Evolutionary conservation across 495 filamentous ascomycete species (phyloP).

Genomic region (Aspergillus funiculosus): DNA sequence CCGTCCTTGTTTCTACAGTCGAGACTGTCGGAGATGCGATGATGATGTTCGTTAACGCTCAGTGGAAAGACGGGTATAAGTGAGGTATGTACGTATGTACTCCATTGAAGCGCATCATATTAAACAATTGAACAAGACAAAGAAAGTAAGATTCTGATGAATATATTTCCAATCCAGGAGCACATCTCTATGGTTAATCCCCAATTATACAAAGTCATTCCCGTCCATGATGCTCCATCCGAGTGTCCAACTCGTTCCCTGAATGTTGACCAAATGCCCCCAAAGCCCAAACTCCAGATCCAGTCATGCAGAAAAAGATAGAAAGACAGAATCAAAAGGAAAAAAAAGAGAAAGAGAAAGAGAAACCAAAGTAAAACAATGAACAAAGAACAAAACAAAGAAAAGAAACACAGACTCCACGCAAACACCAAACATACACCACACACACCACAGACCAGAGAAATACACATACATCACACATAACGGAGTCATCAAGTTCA

Average conservation of each 20-base stretch:
- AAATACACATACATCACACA: constrained; percentile 36
- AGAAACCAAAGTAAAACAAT: constrained; percentile 18
- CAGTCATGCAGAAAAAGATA: constrained; percentile 2
- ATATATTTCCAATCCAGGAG: too few relatives aligned
- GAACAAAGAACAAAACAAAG: constrained; percentile 21
- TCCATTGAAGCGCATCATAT: too few relatives aligned
- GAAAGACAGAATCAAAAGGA: constrained; percentile 5
- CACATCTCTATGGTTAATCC: too few relatives aligned
- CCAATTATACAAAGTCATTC: too few relatives aligned
- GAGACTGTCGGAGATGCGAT: too few relatives aligned
- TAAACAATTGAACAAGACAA: too few relatives aligned
- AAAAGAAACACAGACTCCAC: constrained; percentile 21
- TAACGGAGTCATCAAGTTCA: constrained; percentile 34
- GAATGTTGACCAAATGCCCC: constrained; percentile 1
- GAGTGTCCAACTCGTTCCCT: too few relatives aligned
- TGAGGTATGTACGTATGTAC: too few relatives aligned
- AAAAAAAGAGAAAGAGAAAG: constrained; percentile 20
- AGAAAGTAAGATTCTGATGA: too few relatives aligned
- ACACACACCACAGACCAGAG: constrained; percentile 27
- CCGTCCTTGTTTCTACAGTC: not conserved
- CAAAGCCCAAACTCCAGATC: constrained; percentile 5
- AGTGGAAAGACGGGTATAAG: too few relatives aligned
- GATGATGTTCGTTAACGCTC: too few relatives aligned
- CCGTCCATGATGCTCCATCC: too few relatives aligned
- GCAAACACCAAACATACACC: constrained; percentile 32